Evolutionary conservation across 495 filamentous ascomycete species (phyloP), one percentile per base, ranked within the genome.

Genomic region (Immersiella caudata): DNA sequence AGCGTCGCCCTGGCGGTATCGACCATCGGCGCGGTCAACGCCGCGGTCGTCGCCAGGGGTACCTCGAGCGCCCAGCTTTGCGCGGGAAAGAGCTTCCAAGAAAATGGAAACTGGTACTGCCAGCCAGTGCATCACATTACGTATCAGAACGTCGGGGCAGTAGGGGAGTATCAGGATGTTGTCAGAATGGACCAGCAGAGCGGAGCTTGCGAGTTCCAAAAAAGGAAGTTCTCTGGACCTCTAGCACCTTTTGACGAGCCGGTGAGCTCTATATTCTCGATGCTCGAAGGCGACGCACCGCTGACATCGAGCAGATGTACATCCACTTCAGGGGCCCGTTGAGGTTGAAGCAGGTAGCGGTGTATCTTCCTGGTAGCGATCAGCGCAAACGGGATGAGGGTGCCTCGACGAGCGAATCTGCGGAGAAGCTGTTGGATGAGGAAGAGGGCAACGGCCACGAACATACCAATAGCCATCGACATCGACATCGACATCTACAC

Each of bases 311-410:
- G 33, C 64, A 92, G 90, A 74, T 92, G 35, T 90, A 89, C 0
- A 59, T 91, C 56, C 87, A 91, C 71, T 84, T 93, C 73, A 87
- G 90, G 46, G 90, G 90, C 11, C 91, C 90, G 2, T 69, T 90
- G 57, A 65, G 79, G 7, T 69, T 93, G 16, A 85, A 86, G 67
- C 79, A 89, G 62, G 74, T 92, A 33, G 90, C 89, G 6, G 86
- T 87, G 25, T 93, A 91, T 73, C 78, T 76, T 24, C 84, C 60
- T 2, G 22, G 35, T 50, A 36, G 21, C 85, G 7, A 72, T 71
- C 11, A 69, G 67, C 61, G 26, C n/a, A 60, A 66, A n/a, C 60
- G 52, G 22, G 76, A 79, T 64, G 40, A 78, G 73, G 64, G 73
- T 60, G 3, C 29, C 29, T 33, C 29, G 29, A 33, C 29, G 29